Base-by-base conservation (phyloP, 768 basidiomycete genomes). In the Erythrobasidium yunnanense region DNA sequence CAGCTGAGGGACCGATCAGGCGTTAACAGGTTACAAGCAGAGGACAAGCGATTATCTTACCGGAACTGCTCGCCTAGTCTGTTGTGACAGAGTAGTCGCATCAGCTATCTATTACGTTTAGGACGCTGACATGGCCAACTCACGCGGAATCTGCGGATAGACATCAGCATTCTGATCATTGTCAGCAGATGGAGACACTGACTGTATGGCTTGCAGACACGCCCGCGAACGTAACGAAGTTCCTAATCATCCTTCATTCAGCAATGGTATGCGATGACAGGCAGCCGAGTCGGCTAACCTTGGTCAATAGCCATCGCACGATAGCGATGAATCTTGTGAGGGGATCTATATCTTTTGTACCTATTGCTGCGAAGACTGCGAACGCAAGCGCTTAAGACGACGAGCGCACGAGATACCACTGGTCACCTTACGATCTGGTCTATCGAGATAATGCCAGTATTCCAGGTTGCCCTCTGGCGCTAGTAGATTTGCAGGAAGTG, bases 261-360 rank as follows among this genome's bases (percentile, higher is more conserved):
- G n/a, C n/a, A n/a, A n/a, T n/a, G n/a, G n/a, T n/a, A n/a, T n/a
- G n/a, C n/a, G n/a, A n/a, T n/a, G n/a, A n/a, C n/a, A n/a, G n/a
- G n/a, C n/a, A n/a, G n/a, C n/a, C n/a, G n/a, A n/a, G n/a, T n/a
- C n/a, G 22, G 23, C 49, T 25, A 11, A 51, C 49, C 49, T 63
- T 63, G 42, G 22, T 63, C 27, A 63, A 70, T 5, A 49, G 50
- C 69, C 70, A 73, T 0, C 91, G 82, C 45, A 96, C 75, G 3
- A 88, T 87, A 42, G 90, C 86, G n/a, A 97, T 78, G 86, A 97
- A 92, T 45, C 93, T 84, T 70, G 91, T 87, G 70, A 99, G 85
- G 46, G 68, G 70, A 35, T 71, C 70, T n/a, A 63, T 5, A 32
- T 70, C 70, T 1, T 42, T 65, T 5, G 63, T 68, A 0, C 60